Evolutionary conservation across 2,329 filamentous ascomycete genomes (phyloP), one percentile per base, ranked within the genome.

Genomic region (Microcyclosporella mali): DNA sequence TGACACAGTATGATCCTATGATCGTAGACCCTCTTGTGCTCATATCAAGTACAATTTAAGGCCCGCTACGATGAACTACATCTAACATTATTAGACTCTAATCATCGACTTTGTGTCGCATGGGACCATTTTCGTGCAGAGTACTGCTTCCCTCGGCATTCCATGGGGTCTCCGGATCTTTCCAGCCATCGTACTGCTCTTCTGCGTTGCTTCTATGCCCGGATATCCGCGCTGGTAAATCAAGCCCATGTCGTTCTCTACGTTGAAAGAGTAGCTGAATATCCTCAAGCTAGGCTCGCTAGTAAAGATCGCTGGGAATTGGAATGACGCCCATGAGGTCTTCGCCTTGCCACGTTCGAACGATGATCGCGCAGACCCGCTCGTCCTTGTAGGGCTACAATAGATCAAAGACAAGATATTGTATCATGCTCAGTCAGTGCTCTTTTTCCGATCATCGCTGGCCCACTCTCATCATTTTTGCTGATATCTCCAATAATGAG

Each of bases 361-460:
- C 10, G 29, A 39, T 15, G 28, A 46, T 33, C 39, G 30, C 6
- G 18, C 38, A 18, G 35, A 42, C 28, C 43, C 43, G 1, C 35
- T 46, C 19, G 43, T 46, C 12, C 34, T 46, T 4, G 39, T 39
- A 12, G 43, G 42, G 21, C 29, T 46, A 17, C 33, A 42, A 15
- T 33, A 46, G 34, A 46, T 46, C 39, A 46, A 46, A 17, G 43
- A 46, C 33, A 46, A 46, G 34, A 41, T 46, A 12, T 38, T 42
- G 34, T 40, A 30, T 46, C 39, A 46, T 42, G 44, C 44, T 39
- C 19, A 38, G 30, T 3, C 39, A 39, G 14, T 34, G 31, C 21
- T 39, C 44, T 14, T 31, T 46, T 16, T 42, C 39, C 21, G 39
- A 39, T 31, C 44, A 46, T 36, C 39, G 42, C 7, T 46, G 44